Percentiles rank a stretch among this genome's conserved stretches.
phyloP scores from a whole-genome alignment of 2,329 filamentous ascomycete genomes.

The Pseudogymnoascus destructans region DNA sequence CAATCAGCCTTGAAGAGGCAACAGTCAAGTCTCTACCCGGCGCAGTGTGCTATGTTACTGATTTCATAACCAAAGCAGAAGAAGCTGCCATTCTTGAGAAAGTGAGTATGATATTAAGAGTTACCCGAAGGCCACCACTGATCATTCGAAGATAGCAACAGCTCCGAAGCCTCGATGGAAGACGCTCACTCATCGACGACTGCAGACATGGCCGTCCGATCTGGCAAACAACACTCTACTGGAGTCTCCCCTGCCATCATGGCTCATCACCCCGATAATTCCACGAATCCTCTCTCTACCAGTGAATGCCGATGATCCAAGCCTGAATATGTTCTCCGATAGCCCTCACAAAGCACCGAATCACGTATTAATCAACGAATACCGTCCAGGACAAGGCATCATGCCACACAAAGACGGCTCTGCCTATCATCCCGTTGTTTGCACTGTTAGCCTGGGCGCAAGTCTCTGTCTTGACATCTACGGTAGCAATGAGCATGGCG shows the following conservation, averaged over 20 bases:
- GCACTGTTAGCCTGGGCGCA: conserved; percentile 75
- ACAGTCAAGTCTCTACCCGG: conserved; percentile 44
- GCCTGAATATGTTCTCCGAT: conserved; percentile 37
- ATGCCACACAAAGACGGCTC: conserved; percentile 92
- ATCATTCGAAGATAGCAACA: conserved; percentile 35
- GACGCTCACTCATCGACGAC: conserved; percentile 69
- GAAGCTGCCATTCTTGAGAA: conserved; percentile 59
- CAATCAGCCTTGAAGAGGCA: conserved; percentile 37
- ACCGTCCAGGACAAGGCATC: conserved; percentile 77
- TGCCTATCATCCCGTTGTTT: conserved; percentile 78
- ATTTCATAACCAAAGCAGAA: conserved; percentile 69
- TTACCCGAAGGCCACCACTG: background rate
- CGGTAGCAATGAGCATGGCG: conserved; percentile 46
- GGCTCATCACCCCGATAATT: conserved; percentile 60
- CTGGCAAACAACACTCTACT: conserved; percentile 69
- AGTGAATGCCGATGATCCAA: conserved; percentile 22
- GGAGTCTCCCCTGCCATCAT: conserved; percentile 57
- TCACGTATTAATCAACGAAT: conserved; percentile 90
- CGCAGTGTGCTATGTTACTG: conserved; percentile 68
- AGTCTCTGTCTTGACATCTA: conserved; percentile 68
- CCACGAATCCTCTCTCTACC: conserved; percentile 42
- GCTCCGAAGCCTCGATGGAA: conserved; percentile 73
- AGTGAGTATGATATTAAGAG: conserved; percentile 31
- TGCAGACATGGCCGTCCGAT: conserved; percentile 82
- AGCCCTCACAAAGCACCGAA: conserved; percentile 71